Evolutionary conservation across 225 moss, liverwort and hornwort genomes (phyloP), one percentile per base, ranked within the genome.

Genomic region (Marchantia paleacea): DNA sequence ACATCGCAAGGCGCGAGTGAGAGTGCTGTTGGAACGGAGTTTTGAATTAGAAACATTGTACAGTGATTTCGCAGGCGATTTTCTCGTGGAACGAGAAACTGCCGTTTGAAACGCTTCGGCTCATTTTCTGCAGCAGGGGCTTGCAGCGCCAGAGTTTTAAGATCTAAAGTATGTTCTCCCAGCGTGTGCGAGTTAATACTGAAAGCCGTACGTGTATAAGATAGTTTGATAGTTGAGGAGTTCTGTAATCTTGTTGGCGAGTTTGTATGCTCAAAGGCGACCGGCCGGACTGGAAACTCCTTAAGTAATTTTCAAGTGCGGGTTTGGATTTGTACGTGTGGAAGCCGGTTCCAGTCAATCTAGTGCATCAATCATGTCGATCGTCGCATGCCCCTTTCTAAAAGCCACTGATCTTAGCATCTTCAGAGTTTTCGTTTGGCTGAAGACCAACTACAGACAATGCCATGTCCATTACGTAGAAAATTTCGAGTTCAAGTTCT

Each of bases 11-110:
- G 64, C 65, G 78, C 78, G 57, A 20, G 20, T 39, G 30, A 76
- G 50, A 55, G 51, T 65, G 65, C 24, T 78, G 13, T 78, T 51
- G 24, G 61, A 22, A 73, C 25, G 52, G 12, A 52, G 7, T 63
- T 47, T 51, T 51, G 78, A 78, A 63, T 78, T 78, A 19, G 30
- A 25, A 78, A 65, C 52, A 78, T 64, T 65, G 39, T 48, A 76
- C 39, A 58, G 72, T 75, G 55, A 15, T 55, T 75, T 14, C 24
- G 13, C 11, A 29, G 75, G 60, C 12, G 19, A 58, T 60, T 39
- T 20, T 14, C 19, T 76, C 60, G 75, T 60, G 31, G 30, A 39
- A 73, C 24, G 39, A 22, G 58, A 60, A 31, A 2, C 60, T 76
- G 75, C 58, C 22, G 54, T 60, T 76, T 61, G 60, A 60, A 30